Base-by-base conservation (phyloP, 1,284 basidiomycete species). In the Ceratobasidium theobromae region DNA sequence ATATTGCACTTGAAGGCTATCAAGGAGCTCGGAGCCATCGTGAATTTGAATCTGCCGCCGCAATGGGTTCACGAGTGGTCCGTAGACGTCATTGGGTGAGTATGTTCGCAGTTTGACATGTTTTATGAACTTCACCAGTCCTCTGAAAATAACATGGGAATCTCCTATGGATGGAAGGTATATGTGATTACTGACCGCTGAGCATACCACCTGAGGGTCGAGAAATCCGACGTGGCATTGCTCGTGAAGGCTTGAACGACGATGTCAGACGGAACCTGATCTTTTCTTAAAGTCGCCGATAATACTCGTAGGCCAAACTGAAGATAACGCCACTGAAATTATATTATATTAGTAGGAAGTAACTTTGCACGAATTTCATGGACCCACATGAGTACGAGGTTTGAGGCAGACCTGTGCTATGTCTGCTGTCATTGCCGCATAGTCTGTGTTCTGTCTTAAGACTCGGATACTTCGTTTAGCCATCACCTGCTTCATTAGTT, bases 71-170 rank as follows among this genome's bases (percentile, higher is more conserved):
- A 49, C 18, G 12, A 60, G 57, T n/a, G 57, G 30, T 3, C 57
- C 57, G 23, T 60, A 60, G 18, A 60, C 45, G 21, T 60, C 57
- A 32, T 60, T 60, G 23, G 57, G 57, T 1, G 57, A 60, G 46
- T 60, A 90, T 4, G 92, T 91, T 46, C 95, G 86, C 55, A 95
- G 84, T 77, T 97, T 96, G 76, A 95, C 80, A 72, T 88, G 87
- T 68, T 86, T 84, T 40, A 89, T 81, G 33, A 93, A 76, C 74
- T 89, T 90, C 23, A 87, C 84, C 35, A 95, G 77, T 1, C 87
- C 91, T 65, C 88, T 93, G 67, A 1, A 65, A 51, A 27, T 11
- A 45, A 64, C 12, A 38, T 57, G 33, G 72, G 43, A 21, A 45
- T 21, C 18, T 45, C 6, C 9, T 9, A 11, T 45, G 5, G 43